Base-by-base conservation (phyloP, 257 asterid genomes). In the Jaltomata sinuosa region DNA sequence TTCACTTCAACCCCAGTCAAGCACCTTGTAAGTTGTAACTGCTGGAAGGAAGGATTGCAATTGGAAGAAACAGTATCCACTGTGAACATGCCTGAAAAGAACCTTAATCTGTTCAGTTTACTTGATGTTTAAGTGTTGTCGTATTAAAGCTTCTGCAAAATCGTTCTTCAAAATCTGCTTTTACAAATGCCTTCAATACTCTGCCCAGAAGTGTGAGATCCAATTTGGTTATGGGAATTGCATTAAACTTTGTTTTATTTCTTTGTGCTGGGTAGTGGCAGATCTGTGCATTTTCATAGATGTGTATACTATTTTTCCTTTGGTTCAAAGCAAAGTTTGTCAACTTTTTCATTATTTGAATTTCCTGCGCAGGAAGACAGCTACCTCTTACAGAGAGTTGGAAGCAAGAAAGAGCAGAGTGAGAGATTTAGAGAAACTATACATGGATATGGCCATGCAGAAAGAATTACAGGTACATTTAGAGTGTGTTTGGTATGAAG, bases 401-500 rank as follows among this genome's bases (percentile, higher is more conserved):
- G 98, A 91, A 92, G 89, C 91, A 71, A 92, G 97, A 89, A 91
- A 89, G 86, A 77, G 85, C 86, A 92, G 99, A 76, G 97, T 88
- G 65, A 84, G 85, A 77, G 94, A 93, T 31, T 85, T 96, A 34
- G 98, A 93, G 90, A 94, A 92, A 88, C 84, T 94, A 61, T 91
- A 90, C 90, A 89, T 71, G 90, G 97, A 93, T 34, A 94, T 94
- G 98, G 69, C 94, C 27, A 84, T 94, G 97, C 96, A 94, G 90
- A 93, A 90, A 88, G 99, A 96, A 87, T 34, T 94, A 83, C 98
- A 94, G 98, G 98, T 94, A 18, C 19, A 22, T 25, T 22, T 19
- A 40, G 9, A 15, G 52, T n/a, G n/a, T n/a, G n/a, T n/a, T n/a
- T n/a, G n/a, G n/a, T n/a, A n/a, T n/a, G n/a, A n/a, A n/a, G n/a